Base-by-base conservation (phyloP, 805 yeast genomes). In the Zygoascus biomembranicola region DNA sequence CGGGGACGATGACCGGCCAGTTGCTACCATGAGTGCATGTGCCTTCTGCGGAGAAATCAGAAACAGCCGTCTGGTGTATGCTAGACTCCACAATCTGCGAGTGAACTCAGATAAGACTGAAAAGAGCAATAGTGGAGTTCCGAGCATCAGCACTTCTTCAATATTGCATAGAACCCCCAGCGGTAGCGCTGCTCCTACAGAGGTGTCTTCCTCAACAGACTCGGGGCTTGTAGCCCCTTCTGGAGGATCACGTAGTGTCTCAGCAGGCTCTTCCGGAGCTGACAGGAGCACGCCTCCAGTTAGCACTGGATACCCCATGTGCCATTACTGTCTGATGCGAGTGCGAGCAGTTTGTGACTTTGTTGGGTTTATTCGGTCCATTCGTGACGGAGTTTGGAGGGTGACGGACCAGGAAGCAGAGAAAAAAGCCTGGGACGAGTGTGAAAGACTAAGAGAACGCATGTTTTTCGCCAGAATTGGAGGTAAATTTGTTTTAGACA, bases 401-500 rank as follows among this genome's bases (percentile, higher is more conserved):
- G 66, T 84, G 44, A 77, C 76, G 47, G 71, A 72, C 45, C 75
- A 71, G 44, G 65, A 62, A 39, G 59, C 61, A 18, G 59, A 56
- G 32, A 73, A 70, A 54, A 74, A 77, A 54, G 79, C 81, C 9
- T 90, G 95, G 86, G 69, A 76, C 32, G 87, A 82, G 60, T 66
- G 83, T 37, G 70, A 78, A 41, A 77, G 82, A 61, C 73, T 88
- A 19, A 78, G 96, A 52, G 78, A 80, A 43, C 84, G 85, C 63
- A 73, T 90, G 58, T 87, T 85, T 69, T 92, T 95, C 92, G 75
- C 95, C 8, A 81, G 88, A 58, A 67, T 84, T 20, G 97, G 97
- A 5, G 73, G 68, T 5, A 52, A 53, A 10, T 59, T 55, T 43
- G 46, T 52, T 4, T 13, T 42, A 18, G 44, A 42, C 16, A 18